A percentile compares a stretch with the other conserved stretches of the same genome.
Conservation (phyloP, 768 basidiomycete species). For the Daedalea quercina region DNA sequence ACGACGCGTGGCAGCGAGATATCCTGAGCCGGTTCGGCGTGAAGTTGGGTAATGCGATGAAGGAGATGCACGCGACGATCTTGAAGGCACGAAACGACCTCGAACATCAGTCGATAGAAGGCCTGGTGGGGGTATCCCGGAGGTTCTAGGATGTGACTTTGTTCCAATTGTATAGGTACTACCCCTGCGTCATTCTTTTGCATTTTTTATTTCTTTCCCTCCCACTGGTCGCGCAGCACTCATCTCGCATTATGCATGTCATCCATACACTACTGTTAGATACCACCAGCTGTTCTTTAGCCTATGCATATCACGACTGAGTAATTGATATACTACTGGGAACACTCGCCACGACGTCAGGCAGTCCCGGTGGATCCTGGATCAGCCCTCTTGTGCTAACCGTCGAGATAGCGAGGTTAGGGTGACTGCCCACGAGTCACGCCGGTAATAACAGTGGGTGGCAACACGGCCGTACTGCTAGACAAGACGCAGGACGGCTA, state of each 20-base stretch:
- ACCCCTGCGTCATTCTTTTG: not conserved
- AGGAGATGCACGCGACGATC: slow-evolving; percentile 93
- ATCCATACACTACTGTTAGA: not conserved
- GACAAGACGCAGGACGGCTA: slow-evolving; percentile 49
- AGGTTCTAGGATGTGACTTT: slow-evolving; percentile 13
- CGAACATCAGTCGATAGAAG: slow-evolving; percentile 95
- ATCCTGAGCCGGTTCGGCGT: slow-evolving; percentile 87
- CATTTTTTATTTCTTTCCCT: not conserved
- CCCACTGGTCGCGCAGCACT: not conserved
- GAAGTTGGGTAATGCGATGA: slow-evolving; percentile 93
- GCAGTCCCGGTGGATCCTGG: too few species aligned
- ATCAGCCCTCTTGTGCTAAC: too few species aligned
- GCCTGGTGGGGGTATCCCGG: slow-evolving; percentile 57
- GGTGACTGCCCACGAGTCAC: too few species aligned
- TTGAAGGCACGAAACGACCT: slow-evolving; percentile 92
- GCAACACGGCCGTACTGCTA: too few species aligned
- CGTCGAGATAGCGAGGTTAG: too few species aligned
- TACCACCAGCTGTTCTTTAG: not conserved
- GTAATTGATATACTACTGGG: not conserved
- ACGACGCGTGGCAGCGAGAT: slow-evolving; percentile 96
- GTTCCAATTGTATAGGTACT: not conserved
- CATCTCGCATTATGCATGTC: not conserved
- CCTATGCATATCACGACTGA: not conserved
- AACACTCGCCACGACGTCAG: not conserved
- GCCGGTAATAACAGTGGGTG: too few species aligned